Conservation (phyloP, 2,329 filamentous ascomycete genomes). For the Neopestalotiopsis sp. region DNA sequence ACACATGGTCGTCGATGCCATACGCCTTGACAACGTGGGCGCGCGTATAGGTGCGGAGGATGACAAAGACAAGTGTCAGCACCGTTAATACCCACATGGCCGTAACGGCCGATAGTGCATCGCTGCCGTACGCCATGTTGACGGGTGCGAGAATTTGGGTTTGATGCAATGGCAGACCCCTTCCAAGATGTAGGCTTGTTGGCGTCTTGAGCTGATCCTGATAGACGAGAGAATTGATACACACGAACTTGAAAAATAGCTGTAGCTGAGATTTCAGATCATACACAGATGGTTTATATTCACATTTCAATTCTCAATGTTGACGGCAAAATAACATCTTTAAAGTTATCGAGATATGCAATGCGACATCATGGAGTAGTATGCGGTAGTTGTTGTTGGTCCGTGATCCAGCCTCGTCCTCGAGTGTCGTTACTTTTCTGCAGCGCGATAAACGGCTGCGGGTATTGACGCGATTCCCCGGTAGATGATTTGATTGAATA, state of each 20-base stretch:
- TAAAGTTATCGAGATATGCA: background rate
- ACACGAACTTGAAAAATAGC: too few relatives aligned
- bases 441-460: background rate
- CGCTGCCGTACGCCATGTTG: background rate
- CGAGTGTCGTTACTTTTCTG: background rate
- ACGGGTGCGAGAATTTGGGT: background rate
- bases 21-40: conserved; percentile 8
- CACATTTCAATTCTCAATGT: background rate
- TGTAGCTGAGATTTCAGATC: too few relatives aligned
- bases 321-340: background rate
- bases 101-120: background rate
- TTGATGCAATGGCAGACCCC: background rate
- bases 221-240: too few relatives aligned
- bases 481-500: background rate
- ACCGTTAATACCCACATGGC: conserved; percentile 21
- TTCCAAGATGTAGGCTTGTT: too few relatives aligned
- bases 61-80: conserved; percentile 16
- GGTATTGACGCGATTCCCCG: background rate
- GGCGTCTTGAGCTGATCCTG: too few relatives aligned
- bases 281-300: too few relatives aligned
- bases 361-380: background rate
- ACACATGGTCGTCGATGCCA: conserved; percentile 21
- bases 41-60: conserved; percentile 18
- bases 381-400: background rate
- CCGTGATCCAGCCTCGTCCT: background rate